These are phyloP conservation scores for Yamadazyma oceani DNA, from an alignment of 1,139 yeast species.

Conservation along the genomic window DNA sequence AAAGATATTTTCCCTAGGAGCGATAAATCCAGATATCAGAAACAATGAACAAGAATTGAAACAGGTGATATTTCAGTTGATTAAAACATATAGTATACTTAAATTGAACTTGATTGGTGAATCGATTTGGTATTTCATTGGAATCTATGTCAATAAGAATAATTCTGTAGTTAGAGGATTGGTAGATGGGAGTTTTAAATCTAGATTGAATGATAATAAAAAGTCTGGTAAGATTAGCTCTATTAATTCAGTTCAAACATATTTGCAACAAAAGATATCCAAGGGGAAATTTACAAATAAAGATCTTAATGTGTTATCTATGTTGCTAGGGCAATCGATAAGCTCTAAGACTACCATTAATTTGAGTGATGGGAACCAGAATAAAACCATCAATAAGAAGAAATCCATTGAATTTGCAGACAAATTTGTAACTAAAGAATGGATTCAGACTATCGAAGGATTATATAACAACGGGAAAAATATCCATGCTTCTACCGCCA, in stretches of 20 bases:
- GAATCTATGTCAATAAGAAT: conserved; percentile 50
- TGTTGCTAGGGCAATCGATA: conserved; percentile 43
- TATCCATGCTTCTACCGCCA: conserved; percentile 43
- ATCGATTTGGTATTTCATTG: conserved; percentile 61
- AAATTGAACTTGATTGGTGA: conserved; percentile 58
- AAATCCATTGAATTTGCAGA: conserved; percentile 46
- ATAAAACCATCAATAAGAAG: conserved; percentile 17
- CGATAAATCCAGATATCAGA: conserved; percentile 65
- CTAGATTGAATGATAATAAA: conserved; percentile 48
- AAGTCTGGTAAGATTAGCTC: conserved; percentile 52
- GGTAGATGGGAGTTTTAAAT: conserved; percentile 53
- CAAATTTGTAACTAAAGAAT: conserved; percentile 48
- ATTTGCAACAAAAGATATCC: conserved; percentile 43
- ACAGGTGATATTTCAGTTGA: conserved; percentile 50
- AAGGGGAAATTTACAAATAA: conserved; percentile 42
- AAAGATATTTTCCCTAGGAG: conserved; percentile 64
- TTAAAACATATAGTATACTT: conserved; percentile 53
- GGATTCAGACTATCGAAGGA: conserved; percentile 61
- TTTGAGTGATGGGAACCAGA: conserved; percentile 11
- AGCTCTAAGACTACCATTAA: conserved; percentile 14
- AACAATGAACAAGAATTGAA: conserved; percentile 50
- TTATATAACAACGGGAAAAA: conserved; percentile 59
- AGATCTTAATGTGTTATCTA: conserved; percentile 46
- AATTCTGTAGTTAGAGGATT: conserved; percentile 49
- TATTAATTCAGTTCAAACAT: conserved; percentile 43